Conservation (phyloP, 2,329 filamentous ascomycete species). For the Niveomyces coronatus region DNA sequence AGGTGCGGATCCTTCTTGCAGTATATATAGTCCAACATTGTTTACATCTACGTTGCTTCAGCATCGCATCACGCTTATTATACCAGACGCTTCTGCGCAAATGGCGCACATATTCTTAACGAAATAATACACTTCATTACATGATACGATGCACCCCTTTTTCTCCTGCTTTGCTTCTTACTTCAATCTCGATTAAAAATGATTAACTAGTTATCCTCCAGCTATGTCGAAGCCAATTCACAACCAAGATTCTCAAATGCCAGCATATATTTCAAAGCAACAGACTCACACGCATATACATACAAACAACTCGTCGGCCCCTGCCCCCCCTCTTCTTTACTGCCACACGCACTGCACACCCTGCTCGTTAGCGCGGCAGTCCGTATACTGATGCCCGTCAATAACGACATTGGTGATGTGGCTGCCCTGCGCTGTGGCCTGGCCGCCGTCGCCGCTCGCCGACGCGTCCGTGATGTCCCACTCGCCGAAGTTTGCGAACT, state of each 20-base stretch:
- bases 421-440: slow-evolving; percentile 23
- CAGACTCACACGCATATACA: too few species aligned
- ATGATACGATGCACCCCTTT: too few species aligned
- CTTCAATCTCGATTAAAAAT: too few species aligned
- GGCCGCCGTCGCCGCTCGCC: slow-evolving; percentile 18
- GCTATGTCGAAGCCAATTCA: too few species aligned
- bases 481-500: slow-evolving; percentile 10
- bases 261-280: too few species aligned
- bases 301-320: neutral
- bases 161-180: too few species aligned
- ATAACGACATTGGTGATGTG: slow-evolving; percentile 1
- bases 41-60: slow-evolving; percentile 1
- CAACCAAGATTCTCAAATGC: too few species aligned
- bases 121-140: too few species aligned
- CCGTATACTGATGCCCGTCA: neutral
- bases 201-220: too few species aligned
- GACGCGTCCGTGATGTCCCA: slow-evolving; percentile 4
- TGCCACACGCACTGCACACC: slow-evolving; percentile 2
- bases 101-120: too few species aligned
- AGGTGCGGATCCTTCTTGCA: neutral
- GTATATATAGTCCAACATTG: neutral
- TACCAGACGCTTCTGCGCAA: too few species aligned
- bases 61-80: too few species aligned
- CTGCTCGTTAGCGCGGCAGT: neutral
- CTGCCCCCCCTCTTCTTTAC: neutral